Percentiles rank a stretch among this genome's conserved stretches.
phyloP scores from a whole-genome alignment of 805 yeast genomes.

The Teunomyces gatunensis region DNA sequence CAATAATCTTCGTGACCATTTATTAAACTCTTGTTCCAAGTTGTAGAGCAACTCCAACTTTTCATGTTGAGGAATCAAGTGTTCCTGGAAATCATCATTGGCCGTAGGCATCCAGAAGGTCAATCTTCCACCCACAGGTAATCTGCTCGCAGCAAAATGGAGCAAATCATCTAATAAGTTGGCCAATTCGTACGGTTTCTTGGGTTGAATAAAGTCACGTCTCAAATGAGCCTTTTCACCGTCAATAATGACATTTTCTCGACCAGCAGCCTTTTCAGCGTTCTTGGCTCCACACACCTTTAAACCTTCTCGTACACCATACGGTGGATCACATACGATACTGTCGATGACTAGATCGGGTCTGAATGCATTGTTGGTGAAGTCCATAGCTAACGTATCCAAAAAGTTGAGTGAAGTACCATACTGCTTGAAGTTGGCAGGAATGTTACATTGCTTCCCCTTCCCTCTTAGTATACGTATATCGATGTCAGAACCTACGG shows the following conservation, averaged over 20 bases:
- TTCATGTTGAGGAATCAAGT: constrained; percentile 76
- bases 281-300: constrained; percentile 84
- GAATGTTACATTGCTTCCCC: constrained; percentile 48
- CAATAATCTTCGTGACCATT: constrained; percentile 87
- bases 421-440: constrained; percentile 74
- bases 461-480: constrained; percentile 75
- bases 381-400: constrained; percentile 89
- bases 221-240: constrained; percentile 76
- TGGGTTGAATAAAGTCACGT: constrained; percentile 86
- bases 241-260: constrained; percentile 70
- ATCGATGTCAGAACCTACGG: constrained; percentile 90
- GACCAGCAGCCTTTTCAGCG: constrained; percentile 65
- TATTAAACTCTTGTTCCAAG: constrained; percentile 84
- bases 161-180: constrained; percentile 75
- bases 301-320: constrained; percentile 94
- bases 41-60: constrained; percentile 67
- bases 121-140: constrained; percentile 74
- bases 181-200: constrained; percentile 83
- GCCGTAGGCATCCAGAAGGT: constrained; percentile 99
- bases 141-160: constrained; percentile 64
- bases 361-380: constrained; percentile 85
- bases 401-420: constrained; percentile 53
- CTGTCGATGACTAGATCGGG: constrained; percentile 62
- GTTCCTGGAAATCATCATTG: constrained; percentile 71
- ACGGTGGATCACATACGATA: constrained; percentile 95